Conservation (phyloP, 164 flowering plant species). For the Cinnamomum micranthum region DNA sequence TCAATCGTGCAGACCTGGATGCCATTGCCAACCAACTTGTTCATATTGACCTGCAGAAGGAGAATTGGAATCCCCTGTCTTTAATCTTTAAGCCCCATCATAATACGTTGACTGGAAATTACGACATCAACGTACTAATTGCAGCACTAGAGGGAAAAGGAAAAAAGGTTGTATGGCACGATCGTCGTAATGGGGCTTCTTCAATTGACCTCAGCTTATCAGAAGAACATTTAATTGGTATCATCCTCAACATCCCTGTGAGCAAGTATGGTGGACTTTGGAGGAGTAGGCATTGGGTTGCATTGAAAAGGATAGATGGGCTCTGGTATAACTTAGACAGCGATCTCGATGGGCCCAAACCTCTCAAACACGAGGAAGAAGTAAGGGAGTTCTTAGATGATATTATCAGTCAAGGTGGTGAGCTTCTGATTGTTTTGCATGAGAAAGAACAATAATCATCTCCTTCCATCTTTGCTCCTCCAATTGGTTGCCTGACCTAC, state of each 20-base stretch:
- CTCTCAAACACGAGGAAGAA: conserved; percentile 46
- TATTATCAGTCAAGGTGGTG: conserved; percentile 48
- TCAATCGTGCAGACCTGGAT: conserved; percentile 60
- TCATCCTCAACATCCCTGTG: conserved; percentile 70
- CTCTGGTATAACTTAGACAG: conserved; percentile 97
- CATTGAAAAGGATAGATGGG: conserved; percentile 57
- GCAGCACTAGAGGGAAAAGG: conserved; percentile 77
- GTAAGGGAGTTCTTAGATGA: conserved; percentile 58
- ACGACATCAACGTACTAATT: conserved; percentile 83
- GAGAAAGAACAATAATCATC: conserved; percentile 27
- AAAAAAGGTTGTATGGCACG: conserved; percentile 86
- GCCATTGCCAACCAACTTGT: conserved; percentile 53
- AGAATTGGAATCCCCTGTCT: conserved; percentile 55
- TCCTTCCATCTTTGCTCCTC: background rate
- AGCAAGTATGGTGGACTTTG: conserved; percentile 69
- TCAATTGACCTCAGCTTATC: conserved; percentile 49
- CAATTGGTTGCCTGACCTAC: background rate
- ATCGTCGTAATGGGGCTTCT: conserved; percentile 63
- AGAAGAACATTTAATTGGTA: conserved; percentile 59
- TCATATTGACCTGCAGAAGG: conserved; percentile 45
- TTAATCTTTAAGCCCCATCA: conserved; percentile 80
- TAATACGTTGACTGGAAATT: conserved; percentile 79
- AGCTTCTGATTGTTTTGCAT: conserved; percentile 68
- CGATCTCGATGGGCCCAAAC: conserved; percentile 54
- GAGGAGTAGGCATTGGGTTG: conserved; percentile 84